Evolutionary conservation across 352 stramenopile species (phyloP).

Genomic region (Achlya hypogyna): DNA sequence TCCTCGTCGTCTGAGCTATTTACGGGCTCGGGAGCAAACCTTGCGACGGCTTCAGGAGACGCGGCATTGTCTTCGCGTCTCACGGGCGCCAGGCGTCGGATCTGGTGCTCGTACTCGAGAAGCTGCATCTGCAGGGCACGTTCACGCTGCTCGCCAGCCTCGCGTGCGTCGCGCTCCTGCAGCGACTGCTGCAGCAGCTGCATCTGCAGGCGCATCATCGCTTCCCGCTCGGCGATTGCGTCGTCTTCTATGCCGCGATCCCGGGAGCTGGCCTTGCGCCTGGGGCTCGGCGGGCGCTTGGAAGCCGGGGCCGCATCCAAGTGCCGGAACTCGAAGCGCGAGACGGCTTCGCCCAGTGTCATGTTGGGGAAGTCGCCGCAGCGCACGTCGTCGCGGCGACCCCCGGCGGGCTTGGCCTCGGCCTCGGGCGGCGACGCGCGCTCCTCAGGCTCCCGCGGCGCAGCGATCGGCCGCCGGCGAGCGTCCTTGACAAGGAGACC

Average conservation of each 20-base stretch:
- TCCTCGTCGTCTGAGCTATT: too few species aligned
- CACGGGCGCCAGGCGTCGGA: neutral
- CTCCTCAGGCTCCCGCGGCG: neutral
- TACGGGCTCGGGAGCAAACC: too few species aligned
- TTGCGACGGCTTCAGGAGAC: too few species aligned
- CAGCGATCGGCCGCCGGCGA: neutral
- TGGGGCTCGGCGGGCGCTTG: neutral
- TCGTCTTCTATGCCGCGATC: slow-evolving; percentile 32
- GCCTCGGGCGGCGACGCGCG: too few species aligned
- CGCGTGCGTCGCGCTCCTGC: neutral
- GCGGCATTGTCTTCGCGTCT: too few species aligned
- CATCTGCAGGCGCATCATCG: slow-evolving; percentile 41
- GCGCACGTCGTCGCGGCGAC: slow-evolving; percentile 24
- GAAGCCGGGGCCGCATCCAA: neutral
- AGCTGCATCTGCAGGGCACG: neutral
- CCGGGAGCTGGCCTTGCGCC: neutral
- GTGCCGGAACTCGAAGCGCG: slow-evolving; percentile 40
- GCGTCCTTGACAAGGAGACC: slow-evolving; percentile 39
- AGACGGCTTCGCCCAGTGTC: slow-evolving; percentile 48
- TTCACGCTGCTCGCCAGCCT: neutral
- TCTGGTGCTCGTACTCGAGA: slow-evolving; percentile 2
- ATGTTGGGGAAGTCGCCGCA: slow-evolving; percentile 60
- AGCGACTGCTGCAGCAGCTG: slow-evolving; percentile 25
- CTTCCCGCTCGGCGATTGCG: slow-evolving; percentile 52
- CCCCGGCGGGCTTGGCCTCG: too few species aligned